Base-by-base conservation (phyloP, 768 basidiomycete species). In the Leccinum uliginosum region DNA sequence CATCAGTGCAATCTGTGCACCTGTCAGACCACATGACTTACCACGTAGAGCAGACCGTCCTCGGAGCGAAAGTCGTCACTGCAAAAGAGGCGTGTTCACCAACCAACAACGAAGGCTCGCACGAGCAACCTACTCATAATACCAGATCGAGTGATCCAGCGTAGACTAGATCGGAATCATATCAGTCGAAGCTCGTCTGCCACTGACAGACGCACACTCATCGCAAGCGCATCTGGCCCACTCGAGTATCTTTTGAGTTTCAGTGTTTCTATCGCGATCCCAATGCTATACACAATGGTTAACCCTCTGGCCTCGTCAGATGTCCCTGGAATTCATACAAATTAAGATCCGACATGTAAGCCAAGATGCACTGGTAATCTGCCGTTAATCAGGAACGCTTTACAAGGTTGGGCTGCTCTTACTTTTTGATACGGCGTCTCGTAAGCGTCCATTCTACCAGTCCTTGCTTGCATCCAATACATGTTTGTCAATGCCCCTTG, bases 401-500 rank as follows among this genome's bases (percentile, higher is more conserved):
- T 35, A 53, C 48, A 23, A 51, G 6, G 23, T 47, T 11, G 50
- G 26, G 49, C 38, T 14, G 2, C 23, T 7, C 59, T 55, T 51
- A 86, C 91, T 74, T 91, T 93, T 63, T 93, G 91, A 69, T 87
- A 93, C 21, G 83, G 80, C 4, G 83, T 67, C 44, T 83, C 84
- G 66, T 88, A 88, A 62, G 79, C 76, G 1, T 86, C 84, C 55
- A 84, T 78, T 49, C 29, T 30, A 24, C 70, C 70, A 59, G 83
- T 79, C 58, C 81, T 79, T 3, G 89, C 85, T 66, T 84, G 82
- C 86, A 91, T 88, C 91, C 91, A 93, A 64, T 83, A 89, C 80
- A 85, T 83, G 54, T 78, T 79, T 17, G 76, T 75, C 27, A 79
- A 69, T 19, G 71, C 73, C 4, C 86, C 86, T 26, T 81, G 77